Conservation (phyloP, 2,329 filamentous ascomycete genomes). For the Didymella lethalis region DNA sequence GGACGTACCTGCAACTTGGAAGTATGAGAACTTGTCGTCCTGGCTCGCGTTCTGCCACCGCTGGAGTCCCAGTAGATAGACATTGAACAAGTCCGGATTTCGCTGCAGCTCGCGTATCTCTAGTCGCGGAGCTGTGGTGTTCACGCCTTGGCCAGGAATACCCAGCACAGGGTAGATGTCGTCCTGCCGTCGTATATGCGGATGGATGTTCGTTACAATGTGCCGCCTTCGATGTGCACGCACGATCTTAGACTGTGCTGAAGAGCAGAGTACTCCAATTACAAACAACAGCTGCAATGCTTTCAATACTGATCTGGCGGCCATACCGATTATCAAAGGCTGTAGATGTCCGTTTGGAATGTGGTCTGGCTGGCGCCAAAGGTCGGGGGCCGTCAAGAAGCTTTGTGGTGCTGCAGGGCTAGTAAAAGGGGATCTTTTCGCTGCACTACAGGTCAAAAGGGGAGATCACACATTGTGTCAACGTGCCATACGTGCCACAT, state of each 20-base stretch:
- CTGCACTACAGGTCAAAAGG: conserved; percentile 14
- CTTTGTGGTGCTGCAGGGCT: conserved; percentile 11
- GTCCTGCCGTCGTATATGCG: conserved; percentile 8
- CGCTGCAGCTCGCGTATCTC: conserved; percentile 74
- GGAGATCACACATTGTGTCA: conserved; percentile 16
- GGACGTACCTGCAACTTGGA: conserved; percentile 73
- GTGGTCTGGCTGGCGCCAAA: background rate
- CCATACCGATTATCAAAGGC: conserved; percentile 5
- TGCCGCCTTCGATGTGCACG: conserved; percentile 11
- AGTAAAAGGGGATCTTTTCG: conserved; percentile 7
- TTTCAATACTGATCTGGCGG: background rate
- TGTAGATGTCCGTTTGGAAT: conserved; percentile 2
- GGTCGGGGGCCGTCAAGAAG: conserved; percentile 2
- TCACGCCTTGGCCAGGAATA: conserved; percentile 26
- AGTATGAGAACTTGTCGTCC: conserved; percentile 72
- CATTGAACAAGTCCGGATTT: conserved; percentile 70
- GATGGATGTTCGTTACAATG: conserved; percentile 3
- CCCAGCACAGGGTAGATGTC: conserved; percentile 33
- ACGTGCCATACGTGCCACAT: conserved; percentile 19
- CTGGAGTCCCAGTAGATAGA: conserved; percentile 76
- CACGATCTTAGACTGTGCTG: conserved; percentile 5
- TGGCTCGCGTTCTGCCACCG: conserved; percentile 74
- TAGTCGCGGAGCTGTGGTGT: conserved; percentile 57
- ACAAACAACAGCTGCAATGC: conserved; percentile 9
- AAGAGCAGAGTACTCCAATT: conserved; percentile 5